Evolutionary conservation across 805 yeast species (phyloP).

Genomic region (Yarrowia sp.): DNA sequence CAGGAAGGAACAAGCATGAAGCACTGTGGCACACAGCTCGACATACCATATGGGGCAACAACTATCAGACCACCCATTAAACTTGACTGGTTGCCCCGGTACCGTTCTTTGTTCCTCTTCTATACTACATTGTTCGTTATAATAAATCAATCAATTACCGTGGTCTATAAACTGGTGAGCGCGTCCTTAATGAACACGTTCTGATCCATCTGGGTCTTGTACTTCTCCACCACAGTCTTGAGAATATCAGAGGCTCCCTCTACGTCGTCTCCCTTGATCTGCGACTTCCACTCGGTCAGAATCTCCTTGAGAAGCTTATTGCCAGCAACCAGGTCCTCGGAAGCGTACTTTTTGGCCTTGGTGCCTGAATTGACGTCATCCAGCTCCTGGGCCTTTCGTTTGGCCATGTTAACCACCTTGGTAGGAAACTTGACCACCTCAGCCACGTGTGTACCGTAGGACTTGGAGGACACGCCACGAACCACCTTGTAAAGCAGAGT

Average conservation of each 20-base stretch:
- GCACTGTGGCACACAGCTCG: too few relatives aligned
- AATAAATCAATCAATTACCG: background rate
- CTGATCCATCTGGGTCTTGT: slow-evolving; percentile 22
- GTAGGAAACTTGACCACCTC: slow-evolving; percentile 92
- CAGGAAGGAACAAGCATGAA: too few relatives aligned
- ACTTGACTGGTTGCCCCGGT: too few relatives aligned
- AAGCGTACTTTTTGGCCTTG: slow-evolving; percentile 55
- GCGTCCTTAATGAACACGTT: slow-evolving; percentile 28
- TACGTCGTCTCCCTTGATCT: slow-evolving; percentile 16
- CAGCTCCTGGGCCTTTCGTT: slow-evolving; percentile 87
- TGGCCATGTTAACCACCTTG: slow-evolving; percentile 93
- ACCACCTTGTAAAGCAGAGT: slow-evolving; percentile 93
- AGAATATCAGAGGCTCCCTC: slow-evolving; percentile 13
- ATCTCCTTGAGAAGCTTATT: slow-evolving; percentile 45
- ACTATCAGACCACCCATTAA: too few relatives aligned
- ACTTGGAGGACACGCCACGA: slow-evolving; percentile 92
- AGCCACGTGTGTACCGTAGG: slow-evolving; percentile 97
- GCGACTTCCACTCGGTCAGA: slow-evolving; percentile 32
- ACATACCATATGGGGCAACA: too few relatives aligned
- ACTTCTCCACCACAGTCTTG: slow-evolving; percentile 15
- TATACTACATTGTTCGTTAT: too few relatives aligned
- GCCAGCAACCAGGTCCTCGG: slow-evolving; percentile 63
- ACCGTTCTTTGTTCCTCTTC: too few relatives aligned
- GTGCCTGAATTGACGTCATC: slow-evolving; percentile 54
- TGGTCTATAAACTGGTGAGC: slow-evolving; percentile 12